Base-by-base conservation (phyloP, 192 early-diverging fungal species). In the Cladochytrium replicatum region DNA sequence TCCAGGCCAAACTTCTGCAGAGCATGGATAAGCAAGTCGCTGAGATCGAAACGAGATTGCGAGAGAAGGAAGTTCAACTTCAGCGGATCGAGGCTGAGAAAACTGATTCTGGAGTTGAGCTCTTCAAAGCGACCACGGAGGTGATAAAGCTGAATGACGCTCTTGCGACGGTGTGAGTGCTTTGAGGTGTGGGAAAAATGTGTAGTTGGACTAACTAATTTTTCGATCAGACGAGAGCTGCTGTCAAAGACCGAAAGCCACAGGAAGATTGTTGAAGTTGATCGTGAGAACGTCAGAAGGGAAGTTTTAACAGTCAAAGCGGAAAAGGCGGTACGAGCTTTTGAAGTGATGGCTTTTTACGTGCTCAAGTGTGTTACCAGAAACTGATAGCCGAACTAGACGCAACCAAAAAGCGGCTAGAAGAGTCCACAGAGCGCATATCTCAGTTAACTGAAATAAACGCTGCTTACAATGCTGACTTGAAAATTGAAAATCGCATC, bases 401-500 rank as follows among this genome's bases (percentile, higher is more conserved):
- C 13, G 37, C 23, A 3, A 54, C 39, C 0, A 56, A 57, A 19
- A 32, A 25, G 9, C 41, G 51, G 28, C 51, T 71, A 4, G 64
- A 74, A 26, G 66, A 62, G 2, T 43, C 63, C 11, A 41, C 47
- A 6, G 27, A 48, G 2, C 67, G 67, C 22, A 19, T 64, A 9
- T 32, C 22, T 2, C 67, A 69, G 39, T 42, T 75, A 43, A 38
- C 48, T 1, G 61, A 69, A 21, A 66, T 75, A 41, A 75, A 73
- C 30, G 46, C 56, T 0, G 64, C 60, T 17, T 75, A 69, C 41
- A 64, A 40, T 27, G 60, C 63, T 3, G 69, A 64, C 27, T 40
- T 75, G 38, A 75, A 75, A 46, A 67, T 75, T 19, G 69, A 75
- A 22, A 43, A 54, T 23, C 54, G 68, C n/a, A 64, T 75, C 9